Conservation (phyloP, 2,329 filamentous ascomycete genomes). For the Hypoxylon sp. region DNA sequence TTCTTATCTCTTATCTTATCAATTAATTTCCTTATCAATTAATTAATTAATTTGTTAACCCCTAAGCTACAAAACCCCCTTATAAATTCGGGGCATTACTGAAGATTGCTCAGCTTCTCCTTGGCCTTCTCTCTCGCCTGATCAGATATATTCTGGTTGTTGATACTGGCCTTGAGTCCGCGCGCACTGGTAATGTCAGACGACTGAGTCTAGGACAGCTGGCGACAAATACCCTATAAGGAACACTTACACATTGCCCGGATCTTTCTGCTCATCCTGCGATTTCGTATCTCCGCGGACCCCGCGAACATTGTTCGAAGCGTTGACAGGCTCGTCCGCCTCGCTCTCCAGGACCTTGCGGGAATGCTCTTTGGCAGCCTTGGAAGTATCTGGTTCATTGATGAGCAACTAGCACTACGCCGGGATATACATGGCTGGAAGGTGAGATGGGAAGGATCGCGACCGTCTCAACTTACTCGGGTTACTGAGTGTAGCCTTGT, state of each 20-base stretch:
- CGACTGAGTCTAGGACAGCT: not conserved
- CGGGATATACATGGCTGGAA: not conserved
- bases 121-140: constrained; percentile 26
- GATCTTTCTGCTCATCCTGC: constrained; percentile 18
- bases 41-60: too few relatives aligned
- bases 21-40: too few relatives aligned
- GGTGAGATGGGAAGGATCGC: not conserved
- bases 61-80: too few relatives aligned
- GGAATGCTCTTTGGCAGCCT: constrained; percentile 22
- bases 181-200: constrained; percentile 4
- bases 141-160: constrained; percentile 22
- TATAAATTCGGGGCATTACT: too few relatives aligned
- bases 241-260: constrained; percentile 25
- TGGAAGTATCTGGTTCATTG: constrained; percentile 9
- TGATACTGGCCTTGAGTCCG: constrained; percentile 24
- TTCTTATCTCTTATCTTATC: too few relatives aligned
- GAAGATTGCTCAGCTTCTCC: constrained; percentile 21
- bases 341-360: constrained; percentile 12
- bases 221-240: not conserved
- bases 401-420: not conserved
- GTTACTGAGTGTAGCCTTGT: constrained; percentile 31
- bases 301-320: constrained; percentile 12
- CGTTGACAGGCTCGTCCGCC: constrained; percentile 5
- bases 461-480: constrained; percentile 6
- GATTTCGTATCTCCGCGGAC: not conserved